phyloP scores from a whole-genome alignment of 345 rosid genomes.

The Lenwebbia sp. region DNA sequence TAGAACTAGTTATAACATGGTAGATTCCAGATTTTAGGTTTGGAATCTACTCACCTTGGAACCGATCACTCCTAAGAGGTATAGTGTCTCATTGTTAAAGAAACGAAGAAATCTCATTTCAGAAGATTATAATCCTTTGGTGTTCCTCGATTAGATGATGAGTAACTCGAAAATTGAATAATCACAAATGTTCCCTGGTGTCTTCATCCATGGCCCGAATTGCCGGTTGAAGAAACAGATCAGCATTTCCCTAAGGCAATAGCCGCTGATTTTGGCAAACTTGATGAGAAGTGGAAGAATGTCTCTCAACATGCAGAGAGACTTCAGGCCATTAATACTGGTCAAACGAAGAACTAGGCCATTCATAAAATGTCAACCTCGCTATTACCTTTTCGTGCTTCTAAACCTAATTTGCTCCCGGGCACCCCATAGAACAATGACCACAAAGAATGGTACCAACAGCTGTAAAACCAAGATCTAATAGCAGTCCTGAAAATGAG shows the following conservation, averaged over 20 bases:
- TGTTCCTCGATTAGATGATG: background rate
- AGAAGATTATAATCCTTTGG: background rate
- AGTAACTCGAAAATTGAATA: background rate
- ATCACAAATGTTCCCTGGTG: background rate
- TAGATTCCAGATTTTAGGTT: too few relatives aligned
- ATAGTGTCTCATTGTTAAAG: background rate
- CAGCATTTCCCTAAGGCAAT: background rate
- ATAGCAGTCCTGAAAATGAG: background rate
- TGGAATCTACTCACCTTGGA: too few relatives aligned
- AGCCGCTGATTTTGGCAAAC: background rate
- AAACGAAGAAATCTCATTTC: background rate
- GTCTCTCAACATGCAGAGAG: background rate
- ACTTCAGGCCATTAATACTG: background rate
- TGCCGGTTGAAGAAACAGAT: background rate
- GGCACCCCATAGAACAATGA: background rate
- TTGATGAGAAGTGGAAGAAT: background rate
- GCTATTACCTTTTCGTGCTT: background rate
- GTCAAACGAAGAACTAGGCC: background rate
- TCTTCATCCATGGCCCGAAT: background rate
- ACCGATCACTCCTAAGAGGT: background rate
- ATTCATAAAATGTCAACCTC: background rate
- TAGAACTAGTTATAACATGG: too few relatives aligned
- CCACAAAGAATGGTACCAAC: background rate
- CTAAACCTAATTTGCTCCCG: background rate
- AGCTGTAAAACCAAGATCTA: background rate